Base-by-base conservation (phyloP, 129 eudicot species). In the Sambucus nigra region DNA sequence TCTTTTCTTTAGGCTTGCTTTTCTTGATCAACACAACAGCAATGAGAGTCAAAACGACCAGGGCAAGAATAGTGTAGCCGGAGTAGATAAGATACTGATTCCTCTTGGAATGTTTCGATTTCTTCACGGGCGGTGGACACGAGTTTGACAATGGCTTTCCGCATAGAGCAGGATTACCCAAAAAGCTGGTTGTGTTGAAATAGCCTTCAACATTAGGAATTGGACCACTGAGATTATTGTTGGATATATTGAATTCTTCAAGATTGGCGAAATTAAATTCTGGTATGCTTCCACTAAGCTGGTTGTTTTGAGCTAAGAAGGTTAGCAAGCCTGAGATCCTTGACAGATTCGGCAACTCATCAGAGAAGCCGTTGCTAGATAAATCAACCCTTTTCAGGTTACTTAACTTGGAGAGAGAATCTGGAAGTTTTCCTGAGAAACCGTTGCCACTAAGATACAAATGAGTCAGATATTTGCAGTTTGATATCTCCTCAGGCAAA, bases 341-440 rank as follows among this genome's bases (percentile, higher is more conserved):
- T 11, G 95, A 76, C 76, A 86, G 31, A 28, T 81, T 80, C n/a
- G 92, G 95, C 18, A 86, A 45, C 28, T 65, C 45, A 21, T 84
- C 92, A 0, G 73, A 72, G 57, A 85, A 69, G 15, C 47, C 69
- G 9, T 85, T 85, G 70, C 70, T 49, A 0, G 91, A 81, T 38
- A 85, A 51, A 56, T 56, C 74, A 45, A 85, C 17, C 63, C 83
- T 66, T 71, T 71, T 69, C 74, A 85, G 47, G 52, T 73, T 55
- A 25, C 72, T 48, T 29, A 85, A 52, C 51, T 56, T 42, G 9
- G 67, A n/a, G 4, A 85, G 51, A 13, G 86, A 70, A 11, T 11
- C 46, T 1, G 95, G 95, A 40, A 85, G 60, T 24, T 47, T 57
- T 8, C 91, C 83, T 1, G 81, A 68, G 33, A 85, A 69, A 2